Evolutionary conservation across 768 basidiomycete species (phyloP).

Genomic region (Leucosporidium yakuticum): DNA sequence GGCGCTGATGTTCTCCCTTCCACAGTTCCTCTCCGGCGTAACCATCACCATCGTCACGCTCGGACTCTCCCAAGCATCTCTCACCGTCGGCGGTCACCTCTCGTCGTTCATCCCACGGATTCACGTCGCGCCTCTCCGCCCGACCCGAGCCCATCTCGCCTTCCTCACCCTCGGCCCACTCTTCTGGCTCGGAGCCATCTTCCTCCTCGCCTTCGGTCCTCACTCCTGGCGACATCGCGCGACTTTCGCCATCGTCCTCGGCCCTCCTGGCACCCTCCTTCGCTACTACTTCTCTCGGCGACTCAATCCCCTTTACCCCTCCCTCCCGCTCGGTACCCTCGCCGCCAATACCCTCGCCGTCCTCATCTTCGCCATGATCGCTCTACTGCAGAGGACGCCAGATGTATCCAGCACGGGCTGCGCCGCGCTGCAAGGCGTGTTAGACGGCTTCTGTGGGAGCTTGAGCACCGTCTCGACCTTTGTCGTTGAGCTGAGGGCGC

Average conservation of each 20-base stretch:
- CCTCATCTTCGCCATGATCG: constrained; percentile 69
- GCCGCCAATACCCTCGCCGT: constrained; percentile 69
- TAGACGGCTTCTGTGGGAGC: constrained; percentile 91
- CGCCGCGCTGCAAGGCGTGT: constrained; percentile 68
- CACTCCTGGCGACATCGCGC: constrained; percentile 63
- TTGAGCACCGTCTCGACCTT: constrained; percentile 93
- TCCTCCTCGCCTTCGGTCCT: constrained; percentile 65
- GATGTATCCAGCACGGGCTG: constrained; percentile 47
- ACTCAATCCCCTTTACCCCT: constrained; percentile 60
- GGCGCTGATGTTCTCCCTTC: neutral
- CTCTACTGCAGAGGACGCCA: constrained; percentile 59
- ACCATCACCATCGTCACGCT: constrained; percentile 74
- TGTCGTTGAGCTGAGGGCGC: constrained; percentile 64
- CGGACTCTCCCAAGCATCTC: constrained; percentile 64
- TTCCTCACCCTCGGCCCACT: constrained; percentile 49
- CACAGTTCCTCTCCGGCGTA: constrained; percentile 78
- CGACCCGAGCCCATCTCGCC: constrained; percentile 11
- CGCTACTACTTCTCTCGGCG: constrained; percentile 69
- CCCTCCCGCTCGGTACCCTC: constrained; percentile 74
- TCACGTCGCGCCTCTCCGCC: constrained; percentile 31
- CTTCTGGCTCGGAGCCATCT: constrained; percentile 54
- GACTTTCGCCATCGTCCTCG: constrained; percentile 80
- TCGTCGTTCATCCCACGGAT: constrained; percentile 46
- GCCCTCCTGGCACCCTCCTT: constrained; percentile 78
- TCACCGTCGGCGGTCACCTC: constrained; percentile 66